A percentile compares a stretch with the other conserved stretches of the same genome.
Evolutionary conservation across 352 stramenopile species (phyloP).

Genomic region (Phytophthora citrophthora): DNA sequence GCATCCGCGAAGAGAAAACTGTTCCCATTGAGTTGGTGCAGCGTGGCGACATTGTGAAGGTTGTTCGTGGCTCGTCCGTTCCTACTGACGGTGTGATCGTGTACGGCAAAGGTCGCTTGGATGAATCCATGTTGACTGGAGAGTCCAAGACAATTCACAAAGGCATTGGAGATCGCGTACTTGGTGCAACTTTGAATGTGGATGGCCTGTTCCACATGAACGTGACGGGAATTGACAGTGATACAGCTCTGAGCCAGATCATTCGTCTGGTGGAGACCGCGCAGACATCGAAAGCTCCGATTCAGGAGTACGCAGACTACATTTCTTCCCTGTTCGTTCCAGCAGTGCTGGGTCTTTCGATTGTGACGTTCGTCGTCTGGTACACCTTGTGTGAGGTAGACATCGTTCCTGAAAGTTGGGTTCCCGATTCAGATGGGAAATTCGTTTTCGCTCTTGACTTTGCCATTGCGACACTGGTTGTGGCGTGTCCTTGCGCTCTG

Average conservation of each 20-base stretch:
- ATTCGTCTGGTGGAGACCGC: constrained; percentile 98
- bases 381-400: constrained; percentile 72
- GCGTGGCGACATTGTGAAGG: constrained; percentile 91
- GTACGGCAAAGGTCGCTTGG: constrained; percentile 87
- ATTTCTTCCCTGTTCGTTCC: constrained; percentile 96
- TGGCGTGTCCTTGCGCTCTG: constrained; percentile 98
- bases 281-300: constrained; percentile 96
- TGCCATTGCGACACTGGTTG: constrained; percentile 96
- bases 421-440: constrained; percentile 61
- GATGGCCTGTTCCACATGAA: constrained; percentile 91
- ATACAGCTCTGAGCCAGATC: constrained; percentile 96
- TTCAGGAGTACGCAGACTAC: constrained; percentile 97
- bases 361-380: constrained; percentile 96
- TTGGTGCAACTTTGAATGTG: constrained; percentile 91
- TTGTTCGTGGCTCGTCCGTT: constrained; percentile 90
- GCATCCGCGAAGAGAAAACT: constrained; percentile 63
- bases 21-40: constrained; percentile 90
- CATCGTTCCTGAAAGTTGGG: constrained; percentile 63
- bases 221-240: constrained; percentile 90
- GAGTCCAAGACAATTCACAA: constrained; percentile 95
- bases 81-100: constrained; percentile 93
- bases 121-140: constrained; percentile 95
- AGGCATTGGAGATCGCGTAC: constrained; percentile 72
- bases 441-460: constrained; percentile 97
- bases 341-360: constrained; percentile 89